These are phyloP conservation scores for Sporothrix humicola DNA, from an alignment of 2,329 filamentous ascomycete genomes.

Conservation along the genomic window DNA sequence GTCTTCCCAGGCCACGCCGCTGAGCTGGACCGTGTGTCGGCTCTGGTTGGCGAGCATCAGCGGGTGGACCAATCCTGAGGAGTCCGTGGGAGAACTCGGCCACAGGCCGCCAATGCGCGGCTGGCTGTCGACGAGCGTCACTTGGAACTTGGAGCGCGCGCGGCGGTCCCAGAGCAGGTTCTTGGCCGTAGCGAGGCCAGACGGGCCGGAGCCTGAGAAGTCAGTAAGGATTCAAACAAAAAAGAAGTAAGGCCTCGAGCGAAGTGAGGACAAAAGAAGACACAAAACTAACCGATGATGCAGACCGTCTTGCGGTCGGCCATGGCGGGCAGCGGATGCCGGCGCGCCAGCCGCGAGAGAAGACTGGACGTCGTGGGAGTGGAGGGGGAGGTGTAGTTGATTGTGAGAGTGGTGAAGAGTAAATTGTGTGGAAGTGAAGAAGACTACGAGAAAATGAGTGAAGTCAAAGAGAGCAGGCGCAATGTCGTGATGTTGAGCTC, in stretches of 20 bases:
- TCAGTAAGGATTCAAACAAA: constrained; percentile 16
- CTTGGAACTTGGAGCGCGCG: constrained; percentile 59
- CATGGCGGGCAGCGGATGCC: constrained; percentile 21
- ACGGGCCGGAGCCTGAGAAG: constrained; percentile 67
- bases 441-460: background rate
- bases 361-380: background rate
- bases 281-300: constrained; percentile 52
- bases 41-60: constrained; percentile 77
- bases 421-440: background rate
- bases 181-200: constrained; percentile 73
- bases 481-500: background rate
- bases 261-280: background rate
- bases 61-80: constrained; percentile 63
- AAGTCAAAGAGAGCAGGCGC: background rate
- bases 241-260: background rate
- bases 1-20: constrained; percentile 71
- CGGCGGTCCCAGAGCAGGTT: constrained; percentile 68
- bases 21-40: constrained; percentile 74
- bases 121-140: constrained; percentile 73
- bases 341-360: background rate
- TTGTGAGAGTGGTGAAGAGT: background rate
- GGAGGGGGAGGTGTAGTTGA: background rate
- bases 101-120: constrained; percentile 77
- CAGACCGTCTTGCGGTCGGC: constrained; percentile 53
- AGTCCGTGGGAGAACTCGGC: constrained; percentile 61